Evolutionary conservation across 805 yeast genomes (phyloP), one percentile per base, ranked within the genome.

Genomic region (Pichia nakasei): DNA sequence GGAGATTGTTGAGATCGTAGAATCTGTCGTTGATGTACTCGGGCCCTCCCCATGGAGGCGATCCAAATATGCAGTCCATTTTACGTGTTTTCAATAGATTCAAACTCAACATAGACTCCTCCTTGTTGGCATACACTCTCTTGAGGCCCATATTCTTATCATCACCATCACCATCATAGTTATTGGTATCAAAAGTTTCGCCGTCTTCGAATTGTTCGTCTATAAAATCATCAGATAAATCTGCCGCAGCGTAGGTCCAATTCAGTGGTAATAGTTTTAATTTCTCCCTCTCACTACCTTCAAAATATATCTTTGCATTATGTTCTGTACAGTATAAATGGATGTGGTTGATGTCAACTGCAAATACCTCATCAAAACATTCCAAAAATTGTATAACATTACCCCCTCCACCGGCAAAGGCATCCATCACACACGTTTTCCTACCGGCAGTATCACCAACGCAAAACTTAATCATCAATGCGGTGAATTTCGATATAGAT

Each of bases 11-110:
- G 33, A 80, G 57, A 50, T 80, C 76, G 57, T 71, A 81, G 3
- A 51, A 49, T n/a, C 42, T 44, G 18, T 59, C 60, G 17, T 60
- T 50, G 42, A 64, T 60, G 57, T 84, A 85, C 3, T 63, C 57
- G 0, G 85, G 82, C 0, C 94, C 94, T 27, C 91, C 93, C 94
- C 93, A 85, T 1, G 93, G 93, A 1, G 93, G 93, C 2, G 89
- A 81, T 20, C 78, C 70, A 61, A 82, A 84, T 9, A 77, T 68
- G 42, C 78, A 68, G 50, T 76, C 82, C 32, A 75, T 68, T n/a
- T 59, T 58, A 26, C 33, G 26, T 15, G 39, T 35, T 33, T 35
- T 29, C 19, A 53, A 43, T 12, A 39, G 18, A 17, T 47, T 32
- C 9, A 48, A 19, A 31, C 50, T 45, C 8, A 32, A 33, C 11